Conservation (phyloP, 2,329 filamentous ascomycete species). For the Laburnicola sp. region DNA sequence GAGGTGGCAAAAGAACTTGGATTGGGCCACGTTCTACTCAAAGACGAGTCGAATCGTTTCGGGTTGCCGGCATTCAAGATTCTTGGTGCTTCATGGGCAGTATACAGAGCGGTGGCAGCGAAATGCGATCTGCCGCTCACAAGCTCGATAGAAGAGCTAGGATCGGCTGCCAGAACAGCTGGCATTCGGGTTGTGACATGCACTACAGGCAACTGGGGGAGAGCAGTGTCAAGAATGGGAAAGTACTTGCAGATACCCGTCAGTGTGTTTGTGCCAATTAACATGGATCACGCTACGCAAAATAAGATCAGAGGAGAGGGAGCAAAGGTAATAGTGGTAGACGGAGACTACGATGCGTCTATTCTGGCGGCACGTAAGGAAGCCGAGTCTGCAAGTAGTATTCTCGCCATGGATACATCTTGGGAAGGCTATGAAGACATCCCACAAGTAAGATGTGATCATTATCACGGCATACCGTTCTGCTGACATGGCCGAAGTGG, state of each 20-base stretch:
- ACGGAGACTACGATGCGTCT: slow-evolving; percentile 67
- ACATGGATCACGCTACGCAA: slow-evolving; percentile 59
- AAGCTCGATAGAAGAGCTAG: slow-evolving; percentile 51
- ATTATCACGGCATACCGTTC: not conserved
- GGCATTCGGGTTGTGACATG: slow-evolving; percentile 61
- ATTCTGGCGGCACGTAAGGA: slow-evolving; percentile 55
- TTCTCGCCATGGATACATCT: slow-evolving; percentile 71
- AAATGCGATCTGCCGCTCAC: slow-evolving; percentile 51
- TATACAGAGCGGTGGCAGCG: slow-evolving; percentile 59
- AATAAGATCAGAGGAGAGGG: slow-evolving; percentile 64
- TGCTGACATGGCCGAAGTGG: slow-evolving; percentile 53
- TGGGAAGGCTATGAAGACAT: slow-evolving; percentile 69
- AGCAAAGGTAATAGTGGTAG: slow-evolving; percentile 58
- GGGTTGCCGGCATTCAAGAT: slow-evolving; percentile 79
- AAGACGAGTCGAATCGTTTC: slow-evolving; percentile 70
- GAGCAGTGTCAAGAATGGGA: slow-evolving; percentile 72
- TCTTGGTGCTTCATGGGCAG: slow-evolving; percentile 75
- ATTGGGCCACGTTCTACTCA: slow-evolving; percentile 60
- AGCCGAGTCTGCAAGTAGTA: slow-evolving; percentile 44
- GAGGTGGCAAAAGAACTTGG: slow-evolving; percentile 61
- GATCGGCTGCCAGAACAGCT: slow-evolving; percentile 22
- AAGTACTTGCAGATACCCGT: slow-evolving; percentile 59
- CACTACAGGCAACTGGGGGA: slow-evolving; percentile 77
- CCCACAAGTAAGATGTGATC: slow-evolving; percentile 53
- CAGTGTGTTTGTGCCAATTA: slow-evolving; percentile 65